phyloP scores from a whole-genome alignment of 805 yeast species.

The Sugiyamaella qingdaonensis region DNA sequence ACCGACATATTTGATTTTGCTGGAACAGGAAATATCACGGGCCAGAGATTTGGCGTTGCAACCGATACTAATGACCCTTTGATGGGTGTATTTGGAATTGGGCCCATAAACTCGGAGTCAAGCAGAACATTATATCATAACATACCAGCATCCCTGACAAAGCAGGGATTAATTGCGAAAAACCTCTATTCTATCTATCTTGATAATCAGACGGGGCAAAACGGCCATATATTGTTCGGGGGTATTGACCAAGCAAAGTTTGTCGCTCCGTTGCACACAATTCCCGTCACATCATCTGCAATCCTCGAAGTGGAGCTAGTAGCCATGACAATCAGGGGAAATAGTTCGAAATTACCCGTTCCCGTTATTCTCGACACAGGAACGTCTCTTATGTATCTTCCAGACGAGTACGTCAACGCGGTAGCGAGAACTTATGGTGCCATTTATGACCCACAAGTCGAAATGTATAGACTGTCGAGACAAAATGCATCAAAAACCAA shows the following conservation, averaged over 20 bases:
- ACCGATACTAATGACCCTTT: constrained; percentile 54
- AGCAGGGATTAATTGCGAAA: constrained; percentile 52
- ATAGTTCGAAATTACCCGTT: constrained; percentile 14
- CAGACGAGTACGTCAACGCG: constrained; percentile 32
- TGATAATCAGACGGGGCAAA: constrained; percentile 35
- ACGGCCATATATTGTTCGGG: constrained; percentile 66
- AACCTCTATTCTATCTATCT: constrained; percentile 61
- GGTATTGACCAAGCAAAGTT: constrained; percentile 60
- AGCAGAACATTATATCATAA: constrained; percentile 45
- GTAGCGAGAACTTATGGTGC: constrained; percentile 40
- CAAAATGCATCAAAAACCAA: constrained; percentile 25
- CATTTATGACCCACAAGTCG: constrained; percentile 35
- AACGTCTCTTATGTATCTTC: constrained; percentile 49
- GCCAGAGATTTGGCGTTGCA: constrained; percentile 58
- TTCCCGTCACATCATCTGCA: constrained; percentile 18
- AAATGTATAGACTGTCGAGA: constrained; percentile 40
- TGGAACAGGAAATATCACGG: constrained; percentile 54
- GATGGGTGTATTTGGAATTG: constrained; percentile 25
- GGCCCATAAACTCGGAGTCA: constrained; percentile 22
- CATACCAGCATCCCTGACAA: constrained; percentile 55
- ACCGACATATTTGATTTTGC: constrained; percentile 28
- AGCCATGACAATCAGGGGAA: constrained; percentile 15
- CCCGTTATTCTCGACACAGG: constrained; percentile 52
- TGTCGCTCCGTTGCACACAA: constrained; percentile 19
- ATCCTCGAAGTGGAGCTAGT: constrained; percentile 22